Evolutionary conservation across 169 alveolate genomes (phyloP).

Genomic region (Perkinsus olseni): DNA sequence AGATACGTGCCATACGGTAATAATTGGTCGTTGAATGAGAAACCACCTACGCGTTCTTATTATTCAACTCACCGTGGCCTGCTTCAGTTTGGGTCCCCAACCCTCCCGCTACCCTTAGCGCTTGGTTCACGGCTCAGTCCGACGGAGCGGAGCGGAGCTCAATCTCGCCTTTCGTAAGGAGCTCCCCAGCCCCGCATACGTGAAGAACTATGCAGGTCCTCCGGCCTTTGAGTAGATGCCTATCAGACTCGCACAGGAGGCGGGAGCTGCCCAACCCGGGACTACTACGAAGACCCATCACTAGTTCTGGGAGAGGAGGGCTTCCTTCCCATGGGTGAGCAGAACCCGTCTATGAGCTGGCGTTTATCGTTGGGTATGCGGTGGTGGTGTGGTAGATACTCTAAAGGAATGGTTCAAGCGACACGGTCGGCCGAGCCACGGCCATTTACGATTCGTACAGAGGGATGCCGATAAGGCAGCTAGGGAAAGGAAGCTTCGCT

Average conservation of each 20-base stretch:
- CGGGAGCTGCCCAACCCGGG: neutral
- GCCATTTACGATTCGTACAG: neutral
- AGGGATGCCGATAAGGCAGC: neutral
- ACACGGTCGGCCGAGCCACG: neutral
- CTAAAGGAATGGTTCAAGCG: neutral
- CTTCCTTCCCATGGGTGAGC: neutral
- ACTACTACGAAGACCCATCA: neutral
- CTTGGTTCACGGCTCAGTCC: neutral
- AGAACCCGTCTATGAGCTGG: neutral
- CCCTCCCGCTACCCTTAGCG: neutral
- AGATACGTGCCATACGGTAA: no score
- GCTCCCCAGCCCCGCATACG: neutral
- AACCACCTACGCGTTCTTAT: no score
- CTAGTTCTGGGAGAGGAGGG: neutral
- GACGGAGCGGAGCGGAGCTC: neutral
- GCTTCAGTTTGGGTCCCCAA: neutral
- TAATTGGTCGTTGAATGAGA: no score
- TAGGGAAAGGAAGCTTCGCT: neutral
- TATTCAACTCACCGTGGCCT: no score
- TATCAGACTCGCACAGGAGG: neutral
- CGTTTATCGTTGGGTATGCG: neutral
- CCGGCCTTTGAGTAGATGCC: neutral
- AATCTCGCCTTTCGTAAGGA: neutral
- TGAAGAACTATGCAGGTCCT: neutral
- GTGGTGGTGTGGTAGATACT: neutral